These are phyloP conservation scores for Sistotremastrum niveocremeum DNA, from an alignment of 768 basidiomycete genomes.

Conservation along the genomic window DNA sequence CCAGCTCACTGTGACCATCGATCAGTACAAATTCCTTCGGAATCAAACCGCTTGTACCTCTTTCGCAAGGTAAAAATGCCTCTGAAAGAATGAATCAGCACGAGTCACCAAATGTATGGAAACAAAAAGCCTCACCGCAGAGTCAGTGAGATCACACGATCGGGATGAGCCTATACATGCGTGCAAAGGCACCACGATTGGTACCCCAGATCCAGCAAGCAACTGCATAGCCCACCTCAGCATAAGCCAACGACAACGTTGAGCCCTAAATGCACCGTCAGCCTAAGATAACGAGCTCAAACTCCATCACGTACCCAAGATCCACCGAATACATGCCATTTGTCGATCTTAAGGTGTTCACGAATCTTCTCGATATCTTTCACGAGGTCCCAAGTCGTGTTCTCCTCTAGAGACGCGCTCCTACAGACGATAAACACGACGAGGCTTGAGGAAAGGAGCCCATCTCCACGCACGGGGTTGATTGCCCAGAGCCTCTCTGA, in stretches of 20 bases:
- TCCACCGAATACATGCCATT: constrained; percentile 93
- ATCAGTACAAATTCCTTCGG: neutral
- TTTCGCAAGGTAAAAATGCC: constrained; percentile 83
- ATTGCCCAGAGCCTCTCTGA: constrained; percentile 82
- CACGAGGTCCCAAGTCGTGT: constrained; percentile 91
- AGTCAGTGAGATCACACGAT: constrained; percentile 64
- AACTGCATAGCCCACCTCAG: constrained; percentile 39
- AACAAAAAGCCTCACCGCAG: constrained; percentile 37
- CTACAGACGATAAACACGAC: constrained; percentile 23
- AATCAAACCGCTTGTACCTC: constrained; percentile 29
- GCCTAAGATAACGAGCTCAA: neutral
- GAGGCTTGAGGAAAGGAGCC: neutral
- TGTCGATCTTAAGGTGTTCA: constrained; percentile 59
- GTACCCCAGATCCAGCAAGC: neutral
- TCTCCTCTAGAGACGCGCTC: constrained; percentile 63
- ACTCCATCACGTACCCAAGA: constrained; percentile 53
- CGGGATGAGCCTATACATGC: constrained; percentile 54
- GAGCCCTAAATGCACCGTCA: constrained; percentile 44
- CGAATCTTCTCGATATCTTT: constrained; percentile 79
- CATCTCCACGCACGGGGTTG: constrained; percentile 49
- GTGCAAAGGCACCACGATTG: neutral
- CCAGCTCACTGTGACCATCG: constrained; percentile 45
- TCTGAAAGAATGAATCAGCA: constrained; percentile 20
- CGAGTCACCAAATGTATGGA: neutral
- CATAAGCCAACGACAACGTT: constrained; percentile 74